Conservation (phyloP, 2,329 filamentous ascomycete genomes). For the Monosporascus ibericus region DNA sequence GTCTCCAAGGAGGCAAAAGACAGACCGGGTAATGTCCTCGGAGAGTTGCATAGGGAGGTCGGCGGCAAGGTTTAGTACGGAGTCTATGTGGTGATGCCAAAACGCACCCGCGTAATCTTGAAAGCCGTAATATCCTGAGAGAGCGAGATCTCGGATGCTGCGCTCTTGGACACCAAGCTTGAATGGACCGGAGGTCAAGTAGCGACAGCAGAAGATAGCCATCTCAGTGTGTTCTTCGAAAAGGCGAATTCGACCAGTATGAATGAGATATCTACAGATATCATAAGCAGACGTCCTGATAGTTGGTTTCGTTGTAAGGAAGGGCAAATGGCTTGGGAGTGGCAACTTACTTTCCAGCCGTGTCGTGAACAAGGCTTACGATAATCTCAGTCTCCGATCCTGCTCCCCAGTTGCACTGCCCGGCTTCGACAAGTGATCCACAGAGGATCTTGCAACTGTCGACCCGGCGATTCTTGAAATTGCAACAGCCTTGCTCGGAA, state of each 20-base stretch:
- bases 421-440: conserved; percentile 4
- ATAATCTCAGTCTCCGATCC: not conserved
- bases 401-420: not conserved
- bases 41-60: not conserved
- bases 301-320: not conserved
- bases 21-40: not conserved
- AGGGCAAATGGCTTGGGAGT: not conserved
- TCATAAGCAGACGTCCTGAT: not conserved
- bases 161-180: not conserved
- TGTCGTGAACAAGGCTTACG: conserved; percentile 3
- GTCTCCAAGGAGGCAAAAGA: too few species aligned
- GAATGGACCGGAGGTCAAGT: not conserved
- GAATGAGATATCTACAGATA: not conserved
- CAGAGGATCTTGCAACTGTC: conserved; percentile 5
- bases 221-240: not conserved
- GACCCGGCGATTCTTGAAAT: not conserved
- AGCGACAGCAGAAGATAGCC: not conserved
- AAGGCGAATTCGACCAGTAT: not conserved
- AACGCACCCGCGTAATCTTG: not conserved
- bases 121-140: not conserved
- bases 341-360: not conserved
- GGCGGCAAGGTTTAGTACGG: not conserved
- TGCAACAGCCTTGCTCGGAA: not conserved
- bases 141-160: not conserved
- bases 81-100: not conserved